Base-by-base conservation (phyloP, 805 yeast species). In the Teunomyces tritomae region DNA sequence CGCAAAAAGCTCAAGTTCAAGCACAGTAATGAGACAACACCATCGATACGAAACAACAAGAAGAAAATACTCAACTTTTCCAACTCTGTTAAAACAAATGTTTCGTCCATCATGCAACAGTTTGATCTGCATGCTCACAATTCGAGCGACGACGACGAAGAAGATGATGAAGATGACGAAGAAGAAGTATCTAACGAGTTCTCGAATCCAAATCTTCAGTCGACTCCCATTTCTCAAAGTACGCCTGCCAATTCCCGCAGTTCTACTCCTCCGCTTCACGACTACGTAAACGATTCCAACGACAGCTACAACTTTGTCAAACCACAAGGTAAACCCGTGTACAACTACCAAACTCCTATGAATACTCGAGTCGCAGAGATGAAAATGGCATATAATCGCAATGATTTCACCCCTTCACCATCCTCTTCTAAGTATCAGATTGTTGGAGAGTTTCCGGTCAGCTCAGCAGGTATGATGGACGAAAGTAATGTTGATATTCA, bases 221-320 rank as follows among this genome's bases (percentile, higher is more conserved):
- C 69, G 2, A 71, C 74, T 0, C 77, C 76, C 0, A 71, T 72
- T 9, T 67, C 74, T 4, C 76, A 70, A 50, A 67, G 73, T 4
- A 72, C 77, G 0, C 77, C 77, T 8, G 67, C 76, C 14, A 71
- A 70, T 47, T 68, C 74, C 0, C 53, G 75, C 39, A 59, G 71
- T 4, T 60, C 70, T 8, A 61, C 72, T 5, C 70, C 75, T 7
- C 57, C 60, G 3, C 28, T 41, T 11, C 28, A 41, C 8, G 74
- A 68, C 39, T 69, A 59, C 48, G 24, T 20, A 20, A 79, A 78
- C 1, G 65, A 67, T 1, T 48, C 56, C 3, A 63, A 70, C 11
- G 65, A 72, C 43, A 82, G 80, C 1, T 78, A 68, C 53, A 62
- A 65, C 42, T 76, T 77, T 57, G 66, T 78, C 4, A 65, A 71